Evolutionary conservation across 495 filamentous ascomycete species (phyloP), one percentile per base, ranked within the genome.

Genomic region (Penicillium mononematosum): DNA sequence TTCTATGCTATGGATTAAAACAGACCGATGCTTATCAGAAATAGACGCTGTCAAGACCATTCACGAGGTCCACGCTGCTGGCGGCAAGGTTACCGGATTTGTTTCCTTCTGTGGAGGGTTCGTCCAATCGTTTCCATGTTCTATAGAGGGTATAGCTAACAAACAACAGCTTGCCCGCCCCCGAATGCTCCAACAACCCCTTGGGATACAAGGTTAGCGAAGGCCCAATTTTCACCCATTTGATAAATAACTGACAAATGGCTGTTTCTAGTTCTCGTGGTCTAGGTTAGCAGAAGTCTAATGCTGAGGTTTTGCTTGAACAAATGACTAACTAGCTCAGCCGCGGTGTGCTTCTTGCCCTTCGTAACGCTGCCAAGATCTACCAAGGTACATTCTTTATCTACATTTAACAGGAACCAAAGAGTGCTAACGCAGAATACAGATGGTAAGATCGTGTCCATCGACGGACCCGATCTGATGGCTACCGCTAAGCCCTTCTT

Each of bases 11-110:
- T 45, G 10, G 19, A 9, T 7, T 2, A 3, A 9, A 16, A 46
- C 8, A 2, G 4, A 29, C 3, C 22, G 24, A 41, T 14, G 7
- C 43, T 56, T 2, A 58, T 22, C 16, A 32, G 70, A 91, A 69
- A 72, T 92, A 8, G 92, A 95, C 67, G 94, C 93, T 25, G 80
- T 98, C 68, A 90, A 93, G 78, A 92, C 87, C 42, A 96, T 98
- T 63, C 79, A 86, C 41, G 85, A 91, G 68, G 76, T 79, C 43
- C 92, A 96, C 79, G 73, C 80, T 17, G 88, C 81, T 17, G 93
- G 92, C 49, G 94, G 93, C 65, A 94, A 93, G 81, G 85, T 98
- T 73, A 76, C 81, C 20, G 80, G 79, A 36, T 97, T 98, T 81
- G 68, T 89, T 25, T 90, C 85, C 19, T 97, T 90, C 81, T 98